Evolutionary conservation across 306 rosid species (phyloP).

Genomic region (Rosa persica): DNA sequence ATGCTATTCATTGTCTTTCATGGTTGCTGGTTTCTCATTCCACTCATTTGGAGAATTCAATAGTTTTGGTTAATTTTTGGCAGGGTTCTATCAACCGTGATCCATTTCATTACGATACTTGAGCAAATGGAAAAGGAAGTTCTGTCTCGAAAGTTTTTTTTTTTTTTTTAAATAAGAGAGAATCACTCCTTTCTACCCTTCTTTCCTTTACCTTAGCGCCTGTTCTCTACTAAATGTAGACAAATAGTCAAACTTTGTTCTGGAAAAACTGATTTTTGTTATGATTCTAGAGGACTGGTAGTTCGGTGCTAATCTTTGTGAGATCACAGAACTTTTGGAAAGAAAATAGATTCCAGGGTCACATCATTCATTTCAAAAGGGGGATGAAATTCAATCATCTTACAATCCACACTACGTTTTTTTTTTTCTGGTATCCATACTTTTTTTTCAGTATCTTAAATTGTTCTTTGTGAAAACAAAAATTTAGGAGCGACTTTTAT

Average conservation of each 20-base stretch:
- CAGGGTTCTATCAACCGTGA: not conserved
- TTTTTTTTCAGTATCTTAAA: no score
- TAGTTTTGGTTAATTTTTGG: not conserved
- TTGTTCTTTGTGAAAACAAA: no score
- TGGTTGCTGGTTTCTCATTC: slow-evolving; percentile 4
- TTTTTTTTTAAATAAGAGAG: not conserved
- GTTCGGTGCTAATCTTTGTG: not conserved
- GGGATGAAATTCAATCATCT: no score
- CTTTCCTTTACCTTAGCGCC: not conserved
- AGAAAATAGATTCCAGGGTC: not conserved
- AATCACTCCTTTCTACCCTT: no score
- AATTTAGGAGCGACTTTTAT: no score
- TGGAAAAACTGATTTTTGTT: not conserved
- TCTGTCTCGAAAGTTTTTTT: no score
- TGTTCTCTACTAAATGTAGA: not conserved
- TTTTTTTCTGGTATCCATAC: no score
- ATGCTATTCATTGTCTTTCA: not conserved
- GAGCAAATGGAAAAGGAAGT: not conserved
- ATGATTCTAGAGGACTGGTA: not conserved
- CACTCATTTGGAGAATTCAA: not conserved
- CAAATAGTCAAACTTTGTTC: not conserved
- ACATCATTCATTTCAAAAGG: not conserved
- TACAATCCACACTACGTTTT: no score
- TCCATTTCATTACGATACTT: not conserved
- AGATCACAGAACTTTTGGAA: not conserved